phyloP scores from a whole-genome alignment of 306 rosid genomes.

The Trichosanthes cucumerina region DNA sequence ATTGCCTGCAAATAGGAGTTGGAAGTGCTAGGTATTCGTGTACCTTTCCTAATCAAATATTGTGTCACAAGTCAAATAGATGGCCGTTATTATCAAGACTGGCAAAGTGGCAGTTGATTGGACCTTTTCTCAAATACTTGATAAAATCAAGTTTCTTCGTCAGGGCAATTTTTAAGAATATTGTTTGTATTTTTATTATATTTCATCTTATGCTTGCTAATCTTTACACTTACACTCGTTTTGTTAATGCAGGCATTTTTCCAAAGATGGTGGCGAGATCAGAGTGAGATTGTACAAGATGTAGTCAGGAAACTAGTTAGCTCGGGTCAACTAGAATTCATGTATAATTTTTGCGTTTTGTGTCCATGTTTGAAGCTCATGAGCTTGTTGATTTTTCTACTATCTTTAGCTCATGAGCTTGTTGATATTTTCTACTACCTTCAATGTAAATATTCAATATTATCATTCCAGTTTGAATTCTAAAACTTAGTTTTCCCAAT shows the following conservation, averaged over 20 bases:
- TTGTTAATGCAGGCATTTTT: constrained; percentile 60
- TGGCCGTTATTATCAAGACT: neutral
- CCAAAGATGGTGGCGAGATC: constrained; percentile 94
- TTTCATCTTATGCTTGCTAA: neutral
- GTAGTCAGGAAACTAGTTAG: constrained; percentile 57
- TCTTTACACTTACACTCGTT: neutral
- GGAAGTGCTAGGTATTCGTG: neutral
- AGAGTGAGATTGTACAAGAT: constrained; percentile 39
- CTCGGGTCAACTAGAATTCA: constrained; percentile 79
- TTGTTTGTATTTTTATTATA: neutral
- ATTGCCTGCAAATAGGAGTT: neutral
- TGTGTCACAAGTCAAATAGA: neutral
- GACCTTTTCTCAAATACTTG: neutral
- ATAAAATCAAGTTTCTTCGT: neutral
- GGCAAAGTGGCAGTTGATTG: neutral
- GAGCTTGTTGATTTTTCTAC: neutral
- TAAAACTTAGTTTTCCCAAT: neutral
- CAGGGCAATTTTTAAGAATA: neutral
- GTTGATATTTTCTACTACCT: neutral
- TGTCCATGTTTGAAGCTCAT: neutral
- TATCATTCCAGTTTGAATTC: neutral
- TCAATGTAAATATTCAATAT: neutral
- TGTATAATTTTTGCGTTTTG: constrained; percentile 28
- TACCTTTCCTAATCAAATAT: neutral
- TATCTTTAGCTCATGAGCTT: neutral